phyloP scores from a whole-genome alignment of 2,329 filamentous ascomycete genomes.

The Fonsecaea pedrosoi region DNA sequence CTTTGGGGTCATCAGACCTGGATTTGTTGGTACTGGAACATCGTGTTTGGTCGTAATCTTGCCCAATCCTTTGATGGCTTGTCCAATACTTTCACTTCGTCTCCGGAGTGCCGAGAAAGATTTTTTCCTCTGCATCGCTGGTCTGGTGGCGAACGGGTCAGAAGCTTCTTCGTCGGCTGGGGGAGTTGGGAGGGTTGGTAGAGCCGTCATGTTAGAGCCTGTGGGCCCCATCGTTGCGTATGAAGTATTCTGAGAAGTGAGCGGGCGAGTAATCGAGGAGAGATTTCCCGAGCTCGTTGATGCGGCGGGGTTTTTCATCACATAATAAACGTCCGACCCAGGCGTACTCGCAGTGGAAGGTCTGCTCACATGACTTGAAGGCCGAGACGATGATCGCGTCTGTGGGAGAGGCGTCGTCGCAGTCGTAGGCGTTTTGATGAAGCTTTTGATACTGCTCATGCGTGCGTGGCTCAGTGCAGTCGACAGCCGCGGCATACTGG shows the following conservation, averaged over 20 bases:
- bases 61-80: constrained; percentile 38
- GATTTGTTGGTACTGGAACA: constrained; percentile 22
- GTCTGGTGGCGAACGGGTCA: constrained; percentile 10
- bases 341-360: constrained; percentile 30
- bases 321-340: constrained; percentile 7
- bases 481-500: constrained; percentile 35
- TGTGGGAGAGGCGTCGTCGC: constrained; percentile 24
- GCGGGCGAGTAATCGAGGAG: constrained; percentile 17
- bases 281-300: constrained; percentile 20
- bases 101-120: constrained; percentile 35
- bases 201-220: constrained; percentile 27
- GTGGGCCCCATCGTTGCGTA: constrained; percentile 13
- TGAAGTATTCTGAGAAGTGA: constrained; percentile 25
- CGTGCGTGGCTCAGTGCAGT: constrained; percentile 34
- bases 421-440: constrained; percentile 36
- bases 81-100: constrained; percentile 39
- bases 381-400: constrained; percentile 19
- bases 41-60: constrained; percentile 32
- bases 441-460: constrained; percentile 39
- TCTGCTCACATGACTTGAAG: constrained; percentile 28
- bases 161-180: constrained; percentile 19
- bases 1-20: constrained; percentile 22
- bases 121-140: constrained; percentile 33
- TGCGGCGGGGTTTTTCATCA: constrained; percentile 19
- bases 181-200: constrained; percentile 28